Evolutionary conservation across 768 basidiomycete genomes (phyloP), one percentile per base, ranked within the genome.

Genomic region (Butyriboletus loyo): DNA sequence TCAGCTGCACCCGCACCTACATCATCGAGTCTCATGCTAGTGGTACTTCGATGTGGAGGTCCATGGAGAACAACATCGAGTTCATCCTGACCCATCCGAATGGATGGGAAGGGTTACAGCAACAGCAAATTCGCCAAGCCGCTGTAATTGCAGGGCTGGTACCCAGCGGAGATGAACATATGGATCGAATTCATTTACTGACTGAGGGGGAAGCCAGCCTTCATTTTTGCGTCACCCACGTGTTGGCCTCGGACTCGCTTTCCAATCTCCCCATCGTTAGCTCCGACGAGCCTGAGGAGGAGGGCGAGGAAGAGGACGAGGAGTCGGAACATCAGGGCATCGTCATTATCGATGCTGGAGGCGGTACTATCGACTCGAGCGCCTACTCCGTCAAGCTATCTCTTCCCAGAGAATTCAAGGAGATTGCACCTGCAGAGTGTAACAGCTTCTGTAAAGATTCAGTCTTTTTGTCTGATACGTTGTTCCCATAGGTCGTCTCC

Each of bases 301-400:
- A 58, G 4, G 48, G 6, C 1, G 52, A 49, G 8, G 32, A 48
- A 17, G 34, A 49, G 19, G 44, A 45, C n/a, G n/a, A n/a, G n/a
- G n/a, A n/a, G n/a, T n/a, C n/a, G 71, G 77, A 64, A 1, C 66
- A 66, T 1, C 53, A 68, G 25, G 71, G 70, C 0, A 55, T 79
- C 5, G 64, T 78, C 19, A 61, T 81, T 7, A 68, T 80, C 15
- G 80, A 81, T 60, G 63, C 59, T 19, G 80, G 79, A 7, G 73
- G 76, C 0, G 68, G 77, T 4, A 75, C 70, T 6, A 53, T 72
- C 15, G 74, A 74, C 46, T 24, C 73, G 25, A 78, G 76, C 51
- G 71, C 66, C 28, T 75, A 64, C 62, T 67, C 54, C 4, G 58
- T 65, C 38, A 66, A 55, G 10, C 22, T 64, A 6, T 64, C 58